These are phyloP conservation scores for Backusella liffmaniae DNA, from an alignment of 192 early-diverging fungal genomes.

Conservation along the genomic window DNA sequence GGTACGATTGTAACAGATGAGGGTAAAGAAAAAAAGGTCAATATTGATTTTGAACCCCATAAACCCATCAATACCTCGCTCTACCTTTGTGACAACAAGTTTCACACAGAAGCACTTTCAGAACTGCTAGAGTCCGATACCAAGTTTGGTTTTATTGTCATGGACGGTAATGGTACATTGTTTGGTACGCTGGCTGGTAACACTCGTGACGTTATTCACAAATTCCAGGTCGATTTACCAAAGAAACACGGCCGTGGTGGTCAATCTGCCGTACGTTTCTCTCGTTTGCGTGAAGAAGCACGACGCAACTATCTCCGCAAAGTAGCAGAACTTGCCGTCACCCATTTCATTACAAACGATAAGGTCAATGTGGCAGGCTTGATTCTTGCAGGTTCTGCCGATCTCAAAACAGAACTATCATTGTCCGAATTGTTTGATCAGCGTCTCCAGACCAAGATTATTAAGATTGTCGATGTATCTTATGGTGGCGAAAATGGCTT, in stretches of 20 bases:
- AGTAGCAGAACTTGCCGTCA: conserved; percentile 92
- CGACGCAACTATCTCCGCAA: conserved; percentile 99
- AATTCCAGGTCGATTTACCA: conserved; percentile 95
- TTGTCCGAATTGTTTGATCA: conserved; percentile 97
- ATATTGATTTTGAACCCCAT: conserved; percentile 98
- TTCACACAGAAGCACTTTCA: conserved; percentile 92
- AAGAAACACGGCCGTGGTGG: conserved; percentile 99
- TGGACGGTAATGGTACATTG: conserved; percentile 97
- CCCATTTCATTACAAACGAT: conserved; percentile 93
- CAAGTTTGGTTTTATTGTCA: conserved; percentile 97
- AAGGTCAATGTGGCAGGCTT: conserved; percentile 74
- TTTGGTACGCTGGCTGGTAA: conserved; percentile 94
- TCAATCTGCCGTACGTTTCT: conserved; percentile 99
- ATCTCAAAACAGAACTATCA: conserved; percentile 96
- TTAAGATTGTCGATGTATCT: conserved; percentile 95
- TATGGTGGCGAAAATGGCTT: conserved; percentile 99
- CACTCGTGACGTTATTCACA: conserved; percentile 92
- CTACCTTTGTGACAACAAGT: conserved; percentile 99
- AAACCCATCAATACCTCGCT: conserved; percentile 99
- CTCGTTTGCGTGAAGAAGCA: conserved; percentile 97
- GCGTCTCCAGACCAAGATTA: conserved; percentile 82
- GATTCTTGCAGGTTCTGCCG: conserved; percentile 96
- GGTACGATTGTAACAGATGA: conserved; percentile 98
- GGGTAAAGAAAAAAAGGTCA: conserved; percentile 99
- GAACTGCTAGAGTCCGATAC: conserved; percentile 92